A percentile compares a stretch with the other conserved stretches of the same genome.
Conservation (phyloP, 1,139 yeast genomes). For the Suhomyces coccinellae region DNA sequence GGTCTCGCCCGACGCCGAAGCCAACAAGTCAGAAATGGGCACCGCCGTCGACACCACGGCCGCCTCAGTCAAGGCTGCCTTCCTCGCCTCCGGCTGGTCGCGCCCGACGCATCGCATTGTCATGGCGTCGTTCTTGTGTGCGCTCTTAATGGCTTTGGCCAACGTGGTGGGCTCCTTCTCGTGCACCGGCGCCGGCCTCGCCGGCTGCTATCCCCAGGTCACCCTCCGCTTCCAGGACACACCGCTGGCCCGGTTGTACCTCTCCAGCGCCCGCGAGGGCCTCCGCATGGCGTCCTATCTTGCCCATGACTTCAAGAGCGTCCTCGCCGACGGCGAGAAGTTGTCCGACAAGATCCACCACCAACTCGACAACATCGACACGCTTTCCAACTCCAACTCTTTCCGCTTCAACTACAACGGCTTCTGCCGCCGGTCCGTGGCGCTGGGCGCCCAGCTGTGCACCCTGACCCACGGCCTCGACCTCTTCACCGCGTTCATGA, state of each 20-base stretch:
- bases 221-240: slow-evolving; percentile 40
- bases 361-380: slow-evolving; percentile 38
- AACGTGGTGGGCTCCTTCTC: slow-evolving; percentile 14
- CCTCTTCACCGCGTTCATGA: slow-evolving; percentile 8
- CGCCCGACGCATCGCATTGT: neutral
- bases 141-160: slow-evolving; percentile 10
- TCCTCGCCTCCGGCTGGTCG: neutral
- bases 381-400: slow-evolving; percentile 42
- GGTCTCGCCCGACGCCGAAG: too few species aligned
- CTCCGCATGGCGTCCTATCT: slow-evolving; percentile 54
- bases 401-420: slow-evolving; percentile 51
- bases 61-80: neutral
- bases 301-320: slow-evolving; percentile 51
- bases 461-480: slow-evolving; percentile 10
- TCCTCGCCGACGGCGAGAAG: slow-evolving; percentile 24
- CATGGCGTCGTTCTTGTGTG: slow-evolving; percentile 7
- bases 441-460: slow-evolving; percentile 16
- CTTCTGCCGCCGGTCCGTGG: slow-evolving; percentile 38
- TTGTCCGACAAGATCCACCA: slow-evolving; percentile 17
- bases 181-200: slow-evolving; percentile 13
- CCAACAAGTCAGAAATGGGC: neutral
- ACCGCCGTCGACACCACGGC: neutral
- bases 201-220: slow-evolving; percentile 47
- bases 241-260: slow-evolving; percentile 30
- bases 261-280: slow-evolving; percentile 46